Conservation (phyloP, 2,329 filamentous ascomycete species). For the Aureobasidium mangrovei region DNA sequence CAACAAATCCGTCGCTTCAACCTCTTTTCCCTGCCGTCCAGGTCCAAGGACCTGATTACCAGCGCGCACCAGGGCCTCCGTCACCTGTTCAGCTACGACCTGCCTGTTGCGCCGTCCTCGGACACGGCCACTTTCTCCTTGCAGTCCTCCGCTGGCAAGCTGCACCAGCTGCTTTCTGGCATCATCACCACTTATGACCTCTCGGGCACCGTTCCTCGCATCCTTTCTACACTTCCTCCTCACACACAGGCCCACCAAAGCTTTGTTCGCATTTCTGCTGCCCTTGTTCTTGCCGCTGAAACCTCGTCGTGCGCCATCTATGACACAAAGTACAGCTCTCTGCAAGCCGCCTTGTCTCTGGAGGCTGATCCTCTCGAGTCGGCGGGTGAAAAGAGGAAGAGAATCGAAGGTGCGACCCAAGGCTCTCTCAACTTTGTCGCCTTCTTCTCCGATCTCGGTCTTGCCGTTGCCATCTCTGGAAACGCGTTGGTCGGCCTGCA, state of each 20-base stretch:
- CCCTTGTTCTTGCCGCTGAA: constrained; percentile 56
- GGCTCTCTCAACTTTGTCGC: constrained; percentile 21
- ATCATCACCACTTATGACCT: constrained; percentile 56
- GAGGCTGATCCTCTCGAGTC: constrained; percentile 14
- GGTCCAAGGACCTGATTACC: constrained; percentile 15
- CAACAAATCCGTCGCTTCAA: constrained; percentile 4
- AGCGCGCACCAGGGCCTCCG: constrained; percentile 15
- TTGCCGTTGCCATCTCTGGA: constrained; percentile 57
- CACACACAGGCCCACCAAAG: constrained; percentile 46
- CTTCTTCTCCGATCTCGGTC: constrained; percentile 57
- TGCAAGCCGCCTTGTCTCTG: constrained; percentile 36
- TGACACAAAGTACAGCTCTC: constrained; percentile 57
- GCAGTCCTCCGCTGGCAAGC: constrained; percentile 51
- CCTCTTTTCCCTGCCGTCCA: constrained; percentile 13
- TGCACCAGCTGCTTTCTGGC: constrained; percentile 51
- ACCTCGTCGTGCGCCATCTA: constrained; percentile 51
- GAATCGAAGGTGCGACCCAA: constrained; percentile 12
- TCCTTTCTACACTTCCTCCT: constrained; percentile 39
- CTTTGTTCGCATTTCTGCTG: constrained; percentile 58
- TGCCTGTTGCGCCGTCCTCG: constrained; percentile 15
- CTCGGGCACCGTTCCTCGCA: constrained; percentile 51
- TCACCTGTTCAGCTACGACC: constrained; percentile 19
- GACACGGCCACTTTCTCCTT: constrained; percentile 20
- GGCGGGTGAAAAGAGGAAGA: constrained; percentile 15
- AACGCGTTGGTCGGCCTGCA: constrained; percentile 60